Base-by-base conservation (phyloP, 257 asterid genomes). In the Primulina huaijiensis region DNA sequence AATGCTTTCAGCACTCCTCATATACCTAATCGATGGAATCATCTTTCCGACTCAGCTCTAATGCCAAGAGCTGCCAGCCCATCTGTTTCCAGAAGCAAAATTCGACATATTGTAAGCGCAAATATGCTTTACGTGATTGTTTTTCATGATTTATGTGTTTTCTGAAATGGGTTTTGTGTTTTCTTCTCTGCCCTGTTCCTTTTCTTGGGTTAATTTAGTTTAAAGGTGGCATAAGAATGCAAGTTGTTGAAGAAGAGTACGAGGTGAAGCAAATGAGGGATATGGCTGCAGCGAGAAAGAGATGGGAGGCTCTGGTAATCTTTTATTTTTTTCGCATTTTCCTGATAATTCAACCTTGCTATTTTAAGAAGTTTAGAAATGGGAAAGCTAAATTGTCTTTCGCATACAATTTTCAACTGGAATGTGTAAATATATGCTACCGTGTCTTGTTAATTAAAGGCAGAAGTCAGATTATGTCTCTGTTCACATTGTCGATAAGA, bases 251-350 rank as follows among this genome's bases (percentile, higher is more conserved):
- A 61, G 96, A 93, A 77, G 96, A 90, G 78, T 89, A 74, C 71
- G 99, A 90, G 80, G 85, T 90, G 83, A 89, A 90, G 90, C 99
- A 93, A 81, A 76, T 85, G 86, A 90, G 77, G 74, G 99, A 93
- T 72, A 86, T 93, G 97, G 96, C 99, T 75, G 98, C 99, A 62
- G 96, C 99, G 60, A 87, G 82, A 73, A 89, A 82, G 88, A 86
- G 99, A 93, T 93, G 99, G 99, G 99, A 93, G 50, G 79, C 94
- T 81, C 77, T 93, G 93, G 98, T 93, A 88, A 60, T 71, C 74
- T 64, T 61, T 31, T 6, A 38, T 16, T 7, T 23, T 16, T 38
- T 34, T 7, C 6, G 23, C 31, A 55, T 53, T 62, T 25, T 56
- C 43, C 25, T 14, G 7, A 11, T 38, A 20, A 2, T 60, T 65